Percentiles rank a stretch among this genome's conserved stretches.
Evolutionary conservation across 306 rosid genomes (phyloP).

Genomic region (Aeschynomene evenia): DNA sequence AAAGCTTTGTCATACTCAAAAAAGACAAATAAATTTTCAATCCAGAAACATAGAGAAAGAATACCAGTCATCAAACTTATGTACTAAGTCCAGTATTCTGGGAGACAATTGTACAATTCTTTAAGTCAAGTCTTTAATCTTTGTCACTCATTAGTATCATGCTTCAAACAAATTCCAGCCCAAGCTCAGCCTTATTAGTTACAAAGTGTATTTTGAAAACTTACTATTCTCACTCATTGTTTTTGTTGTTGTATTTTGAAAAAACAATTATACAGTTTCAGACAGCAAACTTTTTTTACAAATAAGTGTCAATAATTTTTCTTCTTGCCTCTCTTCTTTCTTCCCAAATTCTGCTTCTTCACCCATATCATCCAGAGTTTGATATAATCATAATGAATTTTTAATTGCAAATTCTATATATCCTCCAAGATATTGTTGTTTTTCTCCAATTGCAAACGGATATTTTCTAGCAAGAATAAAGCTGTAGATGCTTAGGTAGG

Average conservation of each 20-base stretch:
- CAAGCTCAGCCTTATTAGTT: background rate
- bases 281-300: too few species aligned
- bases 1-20: constrained; percentile 25
- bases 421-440: constrained; percentile 8
- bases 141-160: constrained; percentile 23
- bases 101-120: background rate
- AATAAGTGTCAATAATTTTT: background rate
- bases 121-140: constrained; percentile 12
- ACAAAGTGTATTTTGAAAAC: constrained; percentile 1
- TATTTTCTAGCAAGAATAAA: constrained; percentile 22
- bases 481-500: background rate
- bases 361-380: constrained; percentile 2
- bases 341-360: constrained; percentile 9
- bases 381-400: constrained; percentile 18
- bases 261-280: background rate
- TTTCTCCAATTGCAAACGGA: constrained; percentile 17
- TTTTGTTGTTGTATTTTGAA: background rate
- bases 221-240: too few species aligned
- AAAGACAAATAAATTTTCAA: constrained; percentile 23
- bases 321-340: constrained; percentile 4
- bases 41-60: constrained; percentile 8
- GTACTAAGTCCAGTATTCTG: constrained; percentile 18
- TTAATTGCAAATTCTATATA: constrained; percentile 11
- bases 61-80: constrained; percentile 11
- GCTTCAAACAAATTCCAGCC: constrained; percentile 18